Evolutionary conservation across 768 basidiomycete species (phyloP), one percentile per base, ranked within the genome.

Genomic region (Russula sp.): DNA sequence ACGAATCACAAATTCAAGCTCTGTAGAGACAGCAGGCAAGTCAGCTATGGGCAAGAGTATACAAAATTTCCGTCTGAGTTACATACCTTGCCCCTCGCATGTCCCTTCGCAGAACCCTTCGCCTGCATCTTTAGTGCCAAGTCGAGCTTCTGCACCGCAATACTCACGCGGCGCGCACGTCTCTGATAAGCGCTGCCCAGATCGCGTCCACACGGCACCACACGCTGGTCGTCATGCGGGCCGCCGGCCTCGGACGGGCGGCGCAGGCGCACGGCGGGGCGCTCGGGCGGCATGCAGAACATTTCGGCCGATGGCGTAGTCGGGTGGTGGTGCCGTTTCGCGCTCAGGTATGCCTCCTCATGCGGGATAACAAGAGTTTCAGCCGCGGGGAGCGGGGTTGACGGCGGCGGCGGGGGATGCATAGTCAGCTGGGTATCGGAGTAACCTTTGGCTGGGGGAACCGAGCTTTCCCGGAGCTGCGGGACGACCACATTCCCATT

Each of bases 21-120:
- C 61, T 62, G 56, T 10, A 11, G 29, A 38, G 16, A 41, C 5
- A 35, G 25, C n/a, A 11, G 16, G 10, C 4, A 49, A 5, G 29
- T 57, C 29, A 61, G 42, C 9, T 7, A 18, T 7, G 0, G 11
- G 8, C 16, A 7, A 9, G 14, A 32, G 9, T 25, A 10, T 18
- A 34, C 5, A 6, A 20, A 9, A 16, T 18, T 38, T 8, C 7
- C 25, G 9, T 5, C n/a, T 16, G n/a, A 36, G 39, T 25, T 1
- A 10, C 61, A 14, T 52, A 62, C 61, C 61, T n/a, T 45, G 7
- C 60, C 60, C 48, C 60, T 56, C 22, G 35, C 56, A 61, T 62
- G 56, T 36, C 61, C 56, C 8, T 16, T 57, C 18, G 5, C 56
- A 22, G 10, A 25, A 9, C 18, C 20, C 49, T 20, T 34, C 0